Conservation (phyloP, 441 rosid genomes). For the Populus hybrid region DNA sequence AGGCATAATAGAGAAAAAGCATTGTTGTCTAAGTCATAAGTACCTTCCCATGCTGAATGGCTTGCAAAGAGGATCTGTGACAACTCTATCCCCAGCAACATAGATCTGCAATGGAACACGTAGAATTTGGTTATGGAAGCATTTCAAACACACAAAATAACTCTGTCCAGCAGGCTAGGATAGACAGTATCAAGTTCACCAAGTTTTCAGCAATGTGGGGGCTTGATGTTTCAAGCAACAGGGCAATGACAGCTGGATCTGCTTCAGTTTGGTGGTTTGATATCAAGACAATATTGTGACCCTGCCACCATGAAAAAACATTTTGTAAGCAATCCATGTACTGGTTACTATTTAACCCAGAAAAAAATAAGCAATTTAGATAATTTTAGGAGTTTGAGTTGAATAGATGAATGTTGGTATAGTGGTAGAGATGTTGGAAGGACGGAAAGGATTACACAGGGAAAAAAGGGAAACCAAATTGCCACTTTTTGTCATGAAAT, state of each 20-base stretch:
- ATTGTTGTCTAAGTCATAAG: constrained; percentile 22
- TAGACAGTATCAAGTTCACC: constrained; percentile 39
- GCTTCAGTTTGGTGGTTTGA: constrained; percentile 99
- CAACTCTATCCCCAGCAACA: constrained; percentile 95
- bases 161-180: constrained; percentile 17
- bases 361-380: neutral
- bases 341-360: neutral
- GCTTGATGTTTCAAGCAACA: constrained; percentile 76
- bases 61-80: constrained; percentile 96
- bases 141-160: constrained; percentile 20
- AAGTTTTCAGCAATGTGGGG: constrained; percentile 65
- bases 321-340: neutral
- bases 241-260: constrained; percentile 90
- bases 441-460: neutral
- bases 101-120: constrained; percentile 54
- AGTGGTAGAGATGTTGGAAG: neutral
- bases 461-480: neutral
- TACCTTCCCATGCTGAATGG: constrained; percentile 99
- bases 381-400: neutral
- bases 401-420: neutral
- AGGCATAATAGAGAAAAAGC: constrained; percentile 19
- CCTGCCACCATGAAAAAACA: constrained; percentile 46
- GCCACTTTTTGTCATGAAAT: neutral
- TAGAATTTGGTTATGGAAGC: constrained; percentile 23
- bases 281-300: constrained; percentile 79